Percentiles rank a stretch among this genome's conserved stretches.
phyloP scores from a whole-genome alignment of 345 rosid genomes.

The Tarenaya hassleriana region DNA sequence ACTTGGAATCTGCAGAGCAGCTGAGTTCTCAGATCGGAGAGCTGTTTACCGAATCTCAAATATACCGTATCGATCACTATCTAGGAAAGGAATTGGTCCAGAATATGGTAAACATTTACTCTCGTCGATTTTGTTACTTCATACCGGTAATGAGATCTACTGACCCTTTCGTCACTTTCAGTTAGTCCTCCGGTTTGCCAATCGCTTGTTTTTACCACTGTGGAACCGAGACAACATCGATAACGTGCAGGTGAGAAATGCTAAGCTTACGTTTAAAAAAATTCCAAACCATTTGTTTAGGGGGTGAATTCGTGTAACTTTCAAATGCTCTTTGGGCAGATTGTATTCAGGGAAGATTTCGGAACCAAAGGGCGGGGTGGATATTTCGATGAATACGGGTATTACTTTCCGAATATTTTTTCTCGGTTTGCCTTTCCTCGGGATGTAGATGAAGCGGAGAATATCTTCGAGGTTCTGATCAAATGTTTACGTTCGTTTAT shows the following conservation, averaged over 20 bases:
- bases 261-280: background rate
- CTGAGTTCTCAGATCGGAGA: constrained; percentile 83
- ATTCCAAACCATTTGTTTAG: background rate
- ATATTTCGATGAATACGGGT: constrained; percentile 98
- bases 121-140: constrained; percentile 3
- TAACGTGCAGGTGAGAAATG: constrained; percentile 78
- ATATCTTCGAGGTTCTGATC: constrained; percentile 17
- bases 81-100: constrained; percentile 96
- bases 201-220: constrained; percentile 87
- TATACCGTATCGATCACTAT: constrained; percentile 94
- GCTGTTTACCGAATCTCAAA: constrained; percentile 84
- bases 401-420: constrained; percentile 19
- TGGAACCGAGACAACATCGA: constrained; percentile 97
- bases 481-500: constrained; percentile 14
- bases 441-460: constrained; percentile 10
- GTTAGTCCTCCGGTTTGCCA: constrained; percentile 97
- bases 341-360: constrained; percentile 96
- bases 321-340: constrained; percentile 41
- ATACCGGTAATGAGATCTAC: constrained; percentile 16
- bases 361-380: constrained; percentile 99
- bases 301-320: background rate
- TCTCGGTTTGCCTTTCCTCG: constrained; percentile 3
- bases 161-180: constrained; percentile 31
- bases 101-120: constrained; percentile 72
- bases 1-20: constrained; percentile 75